Base-by-base conservation (phyloP, 176 grass and related monocot genomes). In the Ampelocalamus luodianensis region DNA sequence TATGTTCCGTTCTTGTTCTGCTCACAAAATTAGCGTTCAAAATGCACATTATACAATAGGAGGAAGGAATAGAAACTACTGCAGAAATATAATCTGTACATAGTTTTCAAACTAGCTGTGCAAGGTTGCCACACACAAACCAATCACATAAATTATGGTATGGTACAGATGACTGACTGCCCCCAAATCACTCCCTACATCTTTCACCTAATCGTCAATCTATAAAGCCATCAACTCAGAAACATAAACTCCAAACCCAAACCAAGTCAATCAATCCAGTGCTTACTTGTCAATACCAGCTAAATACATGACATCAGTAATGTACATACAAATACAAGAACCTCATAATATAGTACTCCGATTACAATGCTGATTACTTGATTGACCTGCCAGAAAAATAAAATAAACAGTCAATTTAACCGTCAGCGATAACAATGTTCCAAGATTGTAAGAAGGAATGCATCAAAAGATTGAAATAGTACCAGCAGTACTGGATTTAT, bases 141-240 rank as follows among this genome's bases (percentile, higher is more conserved):
- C 76, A 79, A 68, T 76, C 32, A 24, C 80, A 84, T 87, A 87
- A 91, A 59, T 84, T 83, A 87, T 67, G 56, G 34, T 83, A 79
- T 91, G 18, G 72, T 76, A 90, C 80, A 90, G 26, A 17, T 79
- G 50, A 61, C 22, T 79, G 50, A 68, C 16, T 68, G 23, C 42
- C 40, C 67, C 40, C 36, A 68, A 75, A 87, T 22, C 27, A 58
- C 6, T 78, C 40, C 18, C 79, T 87, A 78, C 67, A 62, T 90
- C 38, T 83, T 79, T 90, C 32, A 53, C 50, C 89, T 87, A 91
- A 64, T 32, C 10, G 14, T 84, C 88, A 90, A 64, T 77, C 80
- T 90, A 79, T 44, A 62, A 72, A 68, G 12, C n/a, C 29, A 83
- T 74, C 67, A 34, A 17, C 58, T 83, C 2, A 34, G 0, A 68